A percentile compares a stretch with the other conserved stretches of the same genome.
Evolutionary conservation across 169 alveolate genomes (phyloP).

Genomic region (Plasmodium billcollinsi): DNA sequence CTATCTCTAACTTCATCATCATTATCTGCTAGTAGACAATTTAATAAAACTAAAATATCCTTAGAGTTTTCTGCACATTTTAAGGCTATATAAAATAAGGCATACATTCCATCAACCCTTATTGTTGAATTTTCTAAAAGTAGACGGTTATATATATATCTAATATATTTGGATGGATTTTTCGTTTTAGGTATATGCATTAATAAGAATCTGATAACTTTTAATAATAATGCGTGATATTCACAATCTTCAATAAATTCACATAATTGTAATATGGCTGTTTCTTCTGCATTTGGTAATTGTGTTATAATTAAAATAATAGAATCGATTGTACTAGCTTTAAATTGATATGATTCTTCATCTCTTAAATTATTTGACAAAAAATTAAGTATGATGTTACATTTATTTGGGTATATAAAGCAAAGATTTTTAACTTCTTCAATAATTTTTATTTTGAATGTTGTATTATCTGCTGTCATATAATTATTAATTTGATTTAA

Average conservation of each 20-base stretch:
- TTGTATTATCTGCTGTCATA: conserved; percentile 88
- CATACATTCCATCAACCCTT: conserved; percentile 97
- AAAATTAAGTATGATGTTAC: conserved; percentile 91
- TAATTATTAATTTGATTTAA: conserved; percentile 87
- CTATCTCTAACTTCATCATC: conserved; percentile 89
- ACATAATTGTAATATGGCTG: conserved; percentile 93
- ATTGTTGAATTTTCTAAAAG: conserved; percentile 96
- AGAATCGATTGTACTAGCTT: conserved; percentile 94
- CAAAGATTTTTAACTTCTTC: conserved; percentile 94
- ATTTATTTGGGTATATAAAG: conserved; percentile 93
- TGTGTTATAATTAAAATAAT: conserved; percentile 90
- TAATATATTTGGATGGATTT: conserved; percentile 93
- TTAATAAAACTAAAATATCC: conserved; percentile 81
- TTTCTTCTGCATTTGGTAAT: conserved; percentile 88
- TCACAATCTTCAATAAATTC: conserved; percentile 99
- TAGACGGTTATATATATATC: conserved; percentile 97
- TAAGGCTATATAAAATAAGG: conserved; percentile 93
- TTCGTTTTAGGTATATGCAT: conserved; percentile 92
- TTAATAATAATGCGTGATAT: conserved; percentile 90
- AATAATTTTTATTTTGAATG: conserved; percentile 93
- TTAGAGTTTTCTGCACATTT: conserved; percentile 81
- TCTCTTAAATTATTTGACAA: conserved; percentile 93
- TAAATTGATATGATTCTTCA: conserved; percentile 92
- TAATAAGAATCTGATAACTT: conserved; percentile 93
- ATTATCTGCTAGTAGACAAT: conserved; percentile 80